Percentiles rank a stretch among this genome's conserved stretches.
Conservation (phyloP, 1,284 basidiomycete species). For the Hemileia vastatrix region DNA sequence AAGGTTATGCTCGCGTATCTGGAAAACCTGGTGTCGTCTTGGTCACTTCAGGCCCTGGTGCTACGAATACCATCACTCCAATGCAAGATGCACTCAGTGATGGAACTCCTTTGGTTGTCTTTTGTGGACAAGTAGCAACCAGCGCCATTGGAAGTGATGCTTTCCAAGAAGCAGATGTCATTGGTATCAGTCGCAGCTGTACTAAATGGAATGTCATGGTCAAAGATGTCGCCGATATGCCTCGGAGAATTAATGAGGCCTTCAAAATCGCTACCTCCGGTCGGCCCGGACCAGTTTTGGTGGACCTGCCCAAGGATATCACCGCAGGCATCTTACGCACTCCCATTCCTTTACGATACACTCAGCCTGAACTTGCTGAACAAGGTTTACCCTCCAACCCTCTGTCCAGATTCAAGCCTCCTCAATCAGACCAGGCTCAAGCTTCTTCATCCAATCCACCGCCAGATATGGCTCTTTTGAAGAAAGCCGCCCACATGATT, state of each 20-base stretch:
- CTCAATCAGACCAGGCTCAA: conserved; percentile 24
- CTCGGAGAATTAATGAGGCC: conserved; percentile 92
- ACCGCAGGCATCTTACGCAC: conserved; percentile 82
- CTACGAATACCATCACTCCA: conserved; percentile 93
- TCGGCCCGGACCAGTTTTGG: conserved; percentile 89
- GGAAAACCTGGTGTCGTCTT: conserved; percentile 96
- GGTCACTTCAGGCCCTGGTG: conserved; percentile 94
- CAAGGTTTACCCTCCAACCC: conserved; percentile 65
- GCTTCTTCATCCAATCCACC: conserved; percentile 22
- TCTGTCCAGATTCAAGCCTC: conserved; percentile 48
- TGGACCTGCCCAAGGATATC: conserved; percentile 95
- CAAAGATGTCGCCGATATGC: conserved; percentile 89
- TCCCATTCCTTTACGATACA: conserved; percentile 75
- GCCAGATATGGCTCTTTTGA: conserved; percentile 58
- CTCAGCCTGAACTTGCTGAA: conserved; percentile 66
- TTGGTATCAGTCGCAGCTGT: conserved; percentile 91
- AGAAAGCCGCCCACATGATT: conserved; percentile 78
- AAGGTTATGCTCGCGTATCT: conserved; percentile 93
- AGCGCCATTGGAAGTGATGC: conserved; percentile 95
- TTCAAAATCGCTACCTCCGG: conserved; percentile 98
- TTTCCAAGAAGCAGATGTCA: conserved; percentile 94
- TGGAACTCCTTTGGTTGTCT: conserved; percentile 88
- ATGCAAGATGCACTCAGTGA: conserved; percentile 97
- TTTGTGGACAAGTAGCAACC: conserved; percentile 94
- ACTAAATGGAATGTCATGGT: conserved; percentile 99